These are phyloP conservation scores for Cryptococcus sp. DNA, from an alignment of 1,284 basidiomycete species.

Conservation along the genomic window DNA sequence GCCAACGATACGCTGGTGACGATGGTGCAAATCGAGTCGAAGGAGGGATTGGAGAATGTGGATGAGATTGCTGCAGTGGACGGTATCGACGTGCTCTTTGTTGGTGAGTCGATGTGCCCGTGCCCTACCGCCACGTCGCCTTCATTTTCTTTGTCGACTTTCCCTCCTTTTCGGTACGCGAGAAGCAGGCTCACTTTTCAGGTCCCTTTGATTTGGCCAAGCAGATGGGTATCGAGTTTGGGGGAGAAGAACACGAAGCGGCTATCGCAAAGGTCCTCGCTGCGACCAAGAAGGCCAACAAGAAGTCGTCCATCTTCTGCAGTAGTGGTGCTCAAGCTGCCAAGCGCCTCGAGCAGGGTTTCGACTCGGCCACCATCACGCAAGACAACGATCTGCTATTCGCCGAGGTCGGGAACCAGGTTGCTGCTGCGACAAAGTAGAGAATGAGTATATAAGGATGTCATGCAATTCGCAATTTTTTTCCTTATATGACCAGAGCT, in stretches of 20 bases:
- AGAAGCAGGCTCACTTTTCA: too few species aligned
- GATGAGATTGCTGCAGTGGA: constrained; percentile 26
- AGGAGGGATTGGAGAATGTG: constrained; percentile 26
- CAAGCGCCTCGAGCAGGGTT: constrained; percentile 53
- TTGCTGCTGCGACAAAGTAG: too few species aligned
- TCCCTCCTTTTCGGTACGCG: too few species aligned
- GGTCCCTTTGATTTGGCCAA: constrained; percentile 59
- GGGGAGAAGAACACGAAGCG: constrained; percentile 47
- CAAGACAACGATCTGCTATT: too few species aligned
- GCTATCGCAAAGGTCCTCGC: constrained; percentile 56
- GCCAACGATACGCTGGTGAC: constrained; percentile 28
- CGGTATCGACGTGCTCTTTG: constrained; percentile 59
- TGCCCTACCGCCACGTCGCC: not conserved
- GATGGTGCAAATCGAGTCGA: constrained; percentile 32
- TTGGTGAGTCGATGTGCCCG: constrained; percentile 47
- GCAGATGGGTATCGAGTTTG: constrained; percentile 21
- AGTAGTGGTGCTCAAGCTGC: constrained; percentile 52
- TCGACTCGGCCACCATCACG: constrained; percentile 22
- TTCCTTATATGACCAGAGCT: too few species aligned
- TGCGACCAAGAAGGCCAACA: constrained; percentile 53
- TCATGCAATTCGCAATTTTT: too few species aligned
- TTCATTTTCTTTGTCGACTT: too few species aligned
- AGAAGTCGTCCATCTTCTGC: constrained; percentile 52
- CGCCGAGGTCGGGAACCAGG: too few species aligned
- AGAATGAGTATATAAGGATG: too few species aligned